Evolutionary conservation across 352 stramenopile species (phyloP), one percentile per base, ranked within the genome.

Genomic region (Phytophthora pini): DNA sequence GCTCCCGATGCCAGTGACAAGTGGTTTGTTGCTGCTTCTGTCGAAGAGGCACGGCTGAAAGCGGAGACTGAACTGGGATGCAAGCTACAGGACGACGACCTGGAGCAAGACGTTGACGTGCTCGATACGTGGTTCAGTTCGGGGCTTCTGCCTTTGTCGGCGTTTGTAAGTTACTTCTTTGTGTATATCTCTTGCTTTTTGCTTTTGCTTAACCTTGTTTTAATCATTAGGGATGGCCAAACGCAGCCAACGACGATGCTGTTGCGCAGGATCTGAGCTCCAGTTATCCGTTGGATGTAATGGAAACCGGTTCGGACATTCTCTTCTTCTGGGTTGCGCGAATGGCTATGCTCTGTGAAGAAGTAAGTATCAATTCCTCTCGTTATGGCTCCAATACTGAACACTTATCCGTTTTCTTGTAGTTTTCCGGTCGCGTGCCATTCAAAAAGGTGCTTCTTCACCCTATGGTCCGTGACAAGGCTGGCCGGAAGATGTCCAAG

Each of bases 121-220:
- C 87, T 99, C n/a, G 98, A 99, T 75, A 99, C 98, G 8, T 99
- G 98, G 98, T 99, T 99, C 77, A 98, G 89, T 53, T 99, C 95
- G 17, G 98, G 95, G 22, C 85, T 99, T 2, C 97, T 99, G 26
- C 98, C 98, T 24, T 63, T 96, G 17, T 93, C 88, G 1, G 82
- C 77, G 4, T 84, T 88, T 71, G 87, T 94, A 68, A 49, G 59
- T 60, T 69, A 26, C 17, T 20, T 20, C 17, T 20, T 43, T 43
- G 38, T 22, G 38, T 51, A 13, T 31, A 20, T n/a, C 26, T 70
- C 32, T 38, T 44, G 15, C 13, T 13, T 4, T 24, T 24, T 17
- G 8, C 38, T 49, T 60, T 61, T 12, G 29, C 22, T 39, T 7
- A 52, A 43, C 80, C 26, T 90, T 98, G 70, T 52, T 5, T 20